Conservation (phyloP, 176 grass and related monocot genomes). For the Phragmites australis region DNA sequence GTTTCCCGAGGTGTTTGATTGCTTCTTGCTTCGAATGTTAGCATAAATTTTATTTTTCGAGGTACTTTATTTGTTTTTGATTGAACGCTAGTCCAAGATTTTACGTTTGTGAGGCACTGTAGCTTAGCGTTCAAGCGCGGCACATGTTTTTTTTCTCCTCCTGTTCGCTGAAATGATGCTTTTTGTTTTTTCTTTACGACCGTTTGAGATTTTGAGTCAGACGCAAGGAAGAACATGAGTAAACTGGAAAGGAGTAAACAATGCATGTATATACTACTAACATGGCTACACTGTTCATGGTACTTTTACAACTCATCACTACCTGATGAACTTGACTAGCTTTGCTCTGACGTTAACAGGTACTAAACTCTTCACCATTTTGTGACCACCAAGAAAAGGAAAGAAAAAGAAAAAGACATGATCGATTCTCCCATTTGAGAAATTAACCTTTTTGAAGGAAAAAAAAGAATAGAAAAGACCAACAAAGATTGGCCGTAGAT, state of each 20-base stretch:
- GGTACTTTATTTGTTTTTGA: not conserved
- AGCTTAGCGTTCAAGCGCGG: slow-evolving; percentile 15
- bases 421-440: slow-evolving; percentile 33
- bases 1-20: slow-evolving; percentile 4
- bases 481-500: not conserved
- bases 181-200: too few species aligned
- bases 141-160: not conserved
- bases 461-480: not conserved
- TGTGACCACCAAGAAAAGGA: not conserved
- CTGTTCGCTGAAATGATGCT: not conserved
- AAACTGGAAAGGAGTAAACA: not conserved
- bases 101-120: not conserved
- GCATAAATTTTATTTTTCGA: not conserved
- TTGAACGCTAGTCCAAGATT: not conserved
- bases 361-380: not conserved
- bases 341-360: not conserved
- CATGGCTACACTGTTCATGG: slow-evolving; percentile 34
- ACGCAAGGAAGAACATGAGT: not conserved
- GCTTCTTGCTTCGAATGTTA: slow-evolving; percentile 1
- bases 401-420: not conserved
- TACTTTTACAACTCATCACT: slow-evolving; percentile 36
- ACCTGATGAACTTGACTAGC: slow-evolving; percentile 25
- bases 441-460: slow-evolving; percentile 20
- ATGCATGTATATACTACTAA: slow-evolving; percentile 39
- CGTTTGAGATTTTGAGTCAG: not conserved